phyloP scores from a whole-genome alignment of 2,329 filamentous ascomycete genomes.

The Ophiosphaerella herpotricha region DNA sequence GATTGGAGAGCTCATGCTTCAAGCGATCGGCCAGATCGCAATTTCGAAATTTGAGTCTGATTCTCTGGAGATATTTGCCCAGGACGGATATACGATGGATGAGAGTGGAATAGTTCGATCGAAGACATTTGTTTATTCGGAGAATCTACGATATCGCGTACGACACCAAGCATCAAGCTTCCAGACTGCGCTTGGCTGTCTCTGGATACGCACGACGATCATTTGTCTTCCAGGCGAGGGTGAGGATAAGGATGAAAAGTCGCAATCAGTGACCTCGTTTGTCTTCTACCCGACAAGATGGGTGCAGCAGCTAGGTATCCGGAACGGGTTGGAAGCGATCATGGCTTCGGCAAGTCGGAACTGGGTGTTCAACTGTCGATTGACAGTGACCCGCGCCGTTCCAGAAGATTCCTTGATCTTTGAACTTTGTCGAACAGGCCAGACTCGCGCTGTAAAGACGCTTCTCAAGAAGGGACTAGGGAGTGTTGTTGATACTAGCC shows the following conservation, averaged over 20 bases:
- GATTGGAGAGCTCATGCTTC: constrained; percentile 12
- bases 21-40: constrained; percentile 10
- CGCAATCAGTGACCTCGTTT: constrained; percentile 6
- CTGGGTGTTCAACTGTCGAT: constrained; percentile 15
- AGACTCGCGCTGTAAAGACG: constrained; percentile 14
- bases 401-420: constrained; percentile 17
- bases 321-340: constrained; percentile 11
- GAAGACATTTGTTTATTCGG: constrained; percentile 14
- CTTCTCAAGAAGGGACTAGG: constrained; percentile 10
- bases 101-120: constrained; percentile 9
- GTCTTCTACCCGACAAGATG: constrained; percentile 10
- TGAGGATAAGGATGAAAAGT: neutral
- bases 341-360: constrained; percentile 6
- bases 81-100: constrained; percentile 18
- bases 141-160: constrained; percentile 6
- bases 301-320: constrained; percentile 8
- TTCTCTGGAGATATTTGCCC: constrained; percentile 16
- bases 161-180: constrained; percentile 5
- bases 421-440: constrained; percentile 11
- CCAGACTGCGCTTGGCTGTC: constrained; percentile 6
- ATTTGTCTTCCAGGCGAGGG: neutral
- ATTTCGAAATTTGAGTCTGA: constrained; percentile 11
- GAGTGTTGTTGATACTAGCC: constrained; percentile 20
- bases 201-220: constrained; percentile 11
- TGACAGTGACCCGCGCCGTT: constrained; percentile 11